Evolutionary conservation across 345 rosid genomes (phyloP).

Genomic region (Populus nigra): DNA sequence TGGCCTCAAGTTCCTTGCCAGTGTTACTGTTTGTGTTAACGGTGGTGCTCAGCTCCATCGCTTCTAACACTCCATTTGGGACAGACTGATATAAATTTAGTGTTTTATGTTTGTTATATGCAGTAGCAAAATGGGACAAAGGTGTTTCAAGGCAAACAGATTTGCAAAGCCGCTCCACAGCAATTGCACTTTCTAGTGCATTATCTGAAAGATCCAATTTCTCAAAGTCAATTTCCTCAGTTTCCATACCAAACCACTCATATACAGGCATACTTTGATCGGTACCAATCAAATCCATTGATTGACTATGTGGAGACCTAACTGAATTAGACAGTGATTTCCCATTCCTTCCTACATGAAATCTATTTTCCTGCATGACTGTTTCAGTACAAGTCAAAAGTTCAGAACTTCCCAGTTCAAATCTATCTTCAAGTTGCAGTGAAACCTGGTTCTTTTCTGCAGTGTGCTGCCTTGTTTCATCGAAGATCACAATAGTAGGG

Average conservation of each 20-base stretch:
- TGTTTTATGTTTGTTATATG: constrained; percentile 32
- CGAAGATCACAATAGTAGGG: constrained; percentile 29
- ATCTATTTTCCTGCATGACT: constrained; percentile 22
- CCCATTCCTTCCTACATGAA: constrained; percentile 25
- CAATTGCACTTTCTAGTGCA: constrained; percentile 51
- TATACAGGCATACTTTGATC: constrained; percentile 50
- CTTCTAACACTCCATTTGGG: constrained; percentile 62
- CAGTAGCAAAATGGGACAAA: constrained; percentile 43
- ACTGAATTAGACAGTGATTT: constrained; percentile 24
- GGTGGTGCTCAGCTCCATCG: constrained; percentile 33
- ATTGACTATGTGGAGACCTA: constrained; percentile 34
- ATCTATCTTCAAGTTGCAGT: constrained; percentile 23
- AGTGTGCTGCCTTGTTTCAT: constrained; percentile 22
- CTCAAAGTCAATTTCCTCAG: constrained; percentile 42
- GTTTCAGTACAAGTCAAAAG: constrained; percentile 28
- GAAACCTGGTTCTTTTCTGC: constrained; percentile 30
- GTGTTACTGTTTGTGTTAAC: constrained; percentile 17
- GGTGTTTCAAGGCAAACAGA: constrained; percentile 67
- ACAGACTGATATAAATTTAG: constrained; percentile 51
- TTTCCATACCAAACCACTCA: constrained; percentile 59
- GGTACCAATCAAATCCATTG: constrained; percentile 3
- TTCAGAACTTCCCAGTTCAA: constrained; percentile 27
- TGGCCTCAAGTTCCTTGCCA: constrained; percentile 30
- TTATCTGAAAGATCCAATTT: constrained; percentile 47
- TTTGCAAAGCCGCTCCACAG: constrained; percentile 61